These are phyloP conservation scores for Gossypium anomalum DNA, from an alignment of 345 rosid species.

Conservation along the genomic window DNA sequence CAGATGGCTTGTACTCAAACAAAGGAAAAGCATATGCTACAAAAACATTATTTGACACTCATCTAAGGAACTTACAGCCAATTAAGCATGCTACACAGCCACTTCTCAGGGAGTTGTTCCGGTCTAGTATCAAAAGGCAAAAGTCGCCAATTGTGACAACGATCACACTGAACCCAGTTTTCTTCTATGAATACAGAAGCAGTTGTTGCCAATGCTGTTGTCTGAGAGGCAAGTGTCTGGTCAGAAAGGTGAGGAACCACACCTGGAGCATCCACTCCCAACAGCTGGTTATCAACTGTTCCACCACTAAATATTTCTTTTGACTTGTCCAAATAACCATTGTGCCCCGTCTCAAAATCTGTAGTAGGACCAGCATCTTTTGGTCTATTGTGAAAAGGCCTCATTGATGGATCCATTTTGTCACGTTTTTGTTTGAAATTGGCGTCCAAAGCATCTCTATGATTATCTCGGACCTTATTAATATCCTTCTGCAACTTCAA, in stretches of 20 bases:
- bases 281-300: slow-evolving; percentile 23
- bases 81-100: slow-evolving; percentile 70
- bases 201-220: slow-evolving; percentile 26
- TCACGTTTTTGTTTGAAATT: slow-evolving; percentile 20
- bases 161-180: slow-evolving; percentile 62
- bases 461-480: slow-evolving; percentile 22
- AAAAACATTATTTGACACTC: background rate
- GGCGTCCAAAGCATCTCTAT: slow-evolving; percentile 17
- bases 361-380: slow-evolving; percentile 19
- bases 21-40: slow-evolving; percentile 6
- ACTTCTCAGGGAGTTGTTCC: slow-evolving; percentile 62
- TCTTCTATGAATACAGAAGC: slow-evolving; percentile 31
- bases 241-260: slow-evolving; percentile 19
- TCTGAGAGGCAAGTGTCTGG: slow-evolving; percentile 29
- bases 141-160: slow-evolving; percentile 67
- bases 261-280: slow-evolving; percentile 25
- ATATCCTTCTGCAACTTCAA: slow-evolving; percentile 34
- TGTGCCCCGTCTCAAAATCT: slow-evolving; percentile 20
- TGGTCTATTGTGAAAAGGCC: slow-evolving; percentile 23
- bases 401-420: slow-evolving; percentile 3
- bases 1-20: background rate
- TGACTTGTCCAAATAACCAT: slow-evolving; percentile 23
- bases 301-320: slow-evolving; percentile 31
- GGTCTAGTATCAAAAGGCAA: slow-evolving; percentile 44
- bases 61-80: slow-evolving; percentile 69